Evolutionary conservation across 192 early-diverging fungal genomes (phyloP).

Genomic region (Blastocladiella britannica): DNA sequence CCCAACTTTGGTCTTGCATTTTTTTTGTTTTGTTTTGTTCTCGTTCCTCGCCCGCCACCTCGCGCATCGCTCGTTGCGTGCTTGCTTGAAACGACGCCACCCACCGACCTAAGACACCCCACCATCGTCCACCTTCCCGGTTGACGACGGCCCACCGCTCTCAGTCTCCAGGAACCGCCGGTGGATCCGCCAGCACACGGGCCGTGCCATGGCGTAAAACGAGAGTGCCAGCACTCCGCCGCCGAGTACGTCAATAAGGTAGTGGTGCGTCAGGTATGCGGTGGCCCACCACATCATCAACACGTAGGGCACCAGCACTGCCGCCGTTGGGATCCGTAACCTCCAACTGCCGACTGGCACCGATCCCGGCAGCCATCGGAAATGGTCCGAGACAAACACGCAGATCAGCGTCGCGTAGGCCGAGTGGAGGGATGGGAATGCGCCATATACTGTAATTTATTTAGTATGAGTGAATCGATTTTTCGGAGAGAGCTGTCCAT

Average conservation of each 20-base stretch:
- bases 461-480: neutral
- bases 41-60: no score
- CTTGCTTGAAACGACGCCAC: no score
- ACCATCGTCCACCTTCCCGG: no score
- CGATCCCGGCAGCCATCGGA: conserved; percentile 4
- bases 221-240: conserved; percentile 9
- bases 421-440: conserved; percentile 52
- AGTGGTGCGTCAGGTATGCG: conserved; percentile 56
- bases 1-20: conserved; percentile 31
- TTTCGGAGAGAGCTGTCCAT: neutral
- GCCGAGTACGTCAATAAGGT: conserved; percentile 46
- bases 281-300: conserved; percentile 63
- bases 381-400: conserved; percentile 22
- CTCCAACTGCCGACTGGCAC: neutral
- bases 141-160: no score
- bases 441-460: conserved; percentile 32
- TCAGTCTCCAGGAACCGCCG: no score
- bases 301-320: conserved; percentile 29
- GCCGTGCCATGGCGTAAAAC: no score
- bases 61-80: no score
- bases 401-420: conserved; percentile 42
- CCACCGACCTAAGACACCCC: conserved; percentile 46
- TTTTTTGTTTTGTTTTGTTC: neutral
- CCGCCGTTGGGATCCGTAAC: conserved; percentile 2
- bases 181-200: no score